Conservation (phyloP, 139 green algal species). For the Micractinium conductrix region DNA sequence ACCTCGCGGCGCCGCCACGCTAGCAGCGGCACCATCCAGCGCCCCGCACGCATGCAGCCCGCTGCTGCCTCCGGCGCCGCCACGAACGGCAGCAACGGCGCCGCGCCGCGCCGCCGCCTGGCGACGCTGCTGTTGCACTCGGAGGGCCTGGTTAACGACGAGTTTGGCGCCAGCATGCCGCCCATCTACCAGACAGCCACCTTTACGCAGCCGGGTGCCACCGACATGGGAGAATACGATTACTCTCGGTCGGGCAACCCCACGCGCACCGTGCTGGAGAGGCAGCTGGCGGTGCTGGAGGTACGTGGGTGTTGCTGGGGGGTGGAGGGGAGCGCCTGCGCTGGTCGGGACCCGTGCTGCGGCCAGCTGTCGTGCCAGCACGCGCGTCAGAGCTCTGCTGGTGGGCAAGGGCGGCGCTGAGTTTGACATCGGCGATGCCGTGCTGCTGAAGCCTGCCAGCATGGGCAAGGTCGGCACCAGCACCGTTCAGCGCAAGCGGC, state of each 20-base stretch:
- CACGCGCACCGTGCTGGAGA: constrained; percentile 79
- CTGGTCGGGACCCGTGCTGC: too few species aligned
- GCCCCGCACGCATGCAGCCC: background rate
- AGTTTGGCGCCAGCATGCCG: constrained; percentile 78
- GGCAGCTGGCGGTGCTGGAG: constrained; percentile 89
- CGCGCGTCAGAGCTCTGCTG: too few species aligned
- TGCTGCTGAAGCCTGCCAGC: too few species aligned
- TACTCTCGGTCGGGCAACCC: constrained; percentile 98
- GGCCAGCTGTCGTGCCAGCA: too few species aligned
- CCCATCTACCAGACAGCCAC: constrained; percentile 98
- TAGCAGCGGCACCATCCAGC: background rate
- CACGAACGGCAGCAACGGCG: background rate
- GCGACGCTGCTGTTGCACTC: constrained; percentile 60
- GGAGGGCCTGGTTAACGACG: constrained; percentile 64
- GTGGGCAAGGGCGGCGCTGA: too few species aligned
- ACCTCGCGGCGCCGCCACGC: background rate
- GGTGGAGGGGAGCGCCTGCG: too few species aligned
- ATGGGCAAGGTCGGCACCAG: too few species aligned
- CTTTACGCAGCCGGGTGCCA: constrained; percentile 80
- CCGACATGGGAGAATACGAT: constrained; percentile 90
- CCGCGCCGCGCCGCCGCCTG: constrained; percentile 14
- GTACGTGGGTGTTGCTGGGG: too few species aligned
- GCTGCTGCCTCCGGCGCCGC: background rate
- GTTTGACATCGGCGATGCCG: too few species aligned
- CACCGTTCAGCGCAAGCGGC: too few species aligned